phyloP scores from a whole-genome alignment of 768 basidiomycete species.

The Piloderma croceum region DNA sequence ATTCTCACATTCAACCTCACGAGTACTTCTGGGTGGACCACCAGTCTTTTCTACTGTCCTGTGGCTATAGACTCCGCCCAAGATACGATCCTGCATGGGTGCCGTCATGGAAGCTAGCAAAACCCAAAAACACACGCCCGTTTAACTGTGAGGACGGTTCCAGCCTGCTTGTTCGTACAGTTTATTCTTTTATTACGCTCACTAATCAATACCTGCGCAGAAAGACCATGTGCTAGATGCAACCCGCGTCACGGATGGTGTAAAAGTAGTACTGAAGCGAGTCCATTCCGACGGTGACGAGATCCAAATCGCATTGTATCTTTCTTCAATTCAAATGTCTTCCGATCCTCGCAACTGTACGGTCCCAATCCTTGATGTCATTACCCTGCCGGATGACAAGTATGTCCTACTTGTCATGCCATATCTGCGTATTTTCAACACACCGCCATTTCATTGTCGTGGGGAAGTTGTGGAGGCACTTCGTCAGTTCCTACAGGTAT shows the following conservation, averaged over 20 bases:
- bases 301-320: conserved; percentile 1
- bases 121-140: too few species aligned
- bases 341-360: conserved; percentile 12
- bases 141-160: too few species aligned
- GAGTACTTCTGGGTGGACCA: too few species aligned
- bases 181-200: too few species aligned
- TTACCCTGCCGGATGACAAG: conserved; percentile 4
- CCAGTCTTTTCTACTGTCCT: too few species aligned
- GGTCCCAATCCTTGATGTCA: conserved; percentile 12
- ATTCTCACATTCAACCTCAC: too few species aligned
- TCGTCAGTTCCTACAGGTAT: conserved; percentile 17
- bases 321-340: conserved; percentile 1
- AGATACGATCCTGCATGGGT: too few species aligned
- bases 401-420: conserved; percentile 16
- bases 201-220: too few species aligned
- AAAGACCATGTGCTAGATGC: conserved; percentile 3
- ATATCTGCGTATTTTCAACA: conserved; percentile 1
- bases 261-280: conserved; percentile 8
- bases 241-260: conserved; percentile 2
- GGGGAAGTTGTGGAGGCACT: conserved; percentile 19
- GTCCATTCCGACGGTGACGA: conserved; percentile 2
- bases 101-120: too few species aligned
- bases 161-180: too few species aligned
- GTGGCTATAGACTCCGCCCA: too few species aligned
- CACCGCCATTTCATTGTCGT: conserved; percentile 13